phyloP scores from a whole-genome alignment of 495 filamentous ascomycete genomes.

The Penicillium bialowiezense region DNA sequence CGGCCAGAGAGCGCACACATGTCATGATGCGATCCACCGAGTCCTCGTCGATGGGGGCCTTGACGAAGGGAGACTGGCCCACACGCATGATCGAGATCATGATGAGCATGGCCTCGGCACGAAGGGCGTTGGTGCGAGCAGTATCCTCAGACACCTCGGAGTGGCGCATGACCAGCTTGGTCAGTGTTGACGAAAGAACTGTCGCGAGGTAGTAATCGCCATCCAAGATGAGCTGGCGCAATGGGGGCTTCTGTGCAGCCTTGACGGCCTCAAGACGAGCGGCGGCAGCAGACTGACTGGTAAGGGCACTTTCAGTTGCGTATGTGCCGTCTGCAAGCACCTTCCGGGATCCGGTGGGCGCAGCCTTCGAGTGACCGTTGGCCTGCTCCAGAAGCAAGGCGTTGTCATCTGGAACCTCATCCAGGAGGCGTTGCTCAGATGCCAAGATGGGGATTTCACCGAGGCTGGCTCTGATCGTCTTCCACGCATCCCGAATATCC shows the following conservation, averaged over 20 bases:
- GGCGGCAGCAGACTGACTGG: conserved; percentile 82
- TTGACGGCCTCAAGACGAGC: conserved; percentile 96
- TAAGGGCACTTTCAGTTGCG: conserved; percentile 93
- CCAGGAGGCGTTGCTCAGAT: conserved; percentile 88
- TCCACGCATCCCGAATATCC: conserved; percentile 97
- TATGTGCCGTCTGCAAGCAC: conserved; percentile 97
- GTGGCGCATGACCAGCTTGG: conserved; percentile 98
- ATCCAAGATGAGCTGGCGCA: conserved; percentile 92
- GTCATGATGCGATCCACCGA: conserved; percentile 97
- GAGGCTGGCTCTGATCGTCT: conserved; percentile 86
- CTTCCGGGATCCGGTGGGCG: conserved; percentile 80
- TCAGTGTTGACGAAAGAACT: conserved; percentile 90
- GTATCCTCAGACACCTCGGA: conserved; percentile 86
- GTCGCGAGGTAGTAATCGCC: conserved; percentile 97
- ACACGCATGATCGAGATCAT: conserved; percentile 99
- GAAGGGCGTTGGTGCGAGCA: conserved; percentile 87
- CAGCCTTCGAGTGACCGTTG: conserved; percentile 77
- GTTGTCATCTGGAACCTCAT: conserved; percentile 70
- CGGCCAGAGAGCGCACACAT: conserved; percentile 87
- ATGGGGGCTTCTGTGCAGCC: conserved; percentile 91
- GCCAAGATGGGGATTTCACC: conserved; percentile 97
- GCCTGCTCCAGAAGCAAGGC: conserved; percentile 65
- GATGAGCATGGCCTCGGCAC: conserved; percentile 97
- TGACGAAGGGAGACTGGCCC: conserved; percentile 96
- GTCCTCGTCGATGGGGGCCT: conserved; percentile 96